Conservation (phyloP, 2,329 filamentous ascomycete genomes). For the Fonsecaea monophora region DNA sequence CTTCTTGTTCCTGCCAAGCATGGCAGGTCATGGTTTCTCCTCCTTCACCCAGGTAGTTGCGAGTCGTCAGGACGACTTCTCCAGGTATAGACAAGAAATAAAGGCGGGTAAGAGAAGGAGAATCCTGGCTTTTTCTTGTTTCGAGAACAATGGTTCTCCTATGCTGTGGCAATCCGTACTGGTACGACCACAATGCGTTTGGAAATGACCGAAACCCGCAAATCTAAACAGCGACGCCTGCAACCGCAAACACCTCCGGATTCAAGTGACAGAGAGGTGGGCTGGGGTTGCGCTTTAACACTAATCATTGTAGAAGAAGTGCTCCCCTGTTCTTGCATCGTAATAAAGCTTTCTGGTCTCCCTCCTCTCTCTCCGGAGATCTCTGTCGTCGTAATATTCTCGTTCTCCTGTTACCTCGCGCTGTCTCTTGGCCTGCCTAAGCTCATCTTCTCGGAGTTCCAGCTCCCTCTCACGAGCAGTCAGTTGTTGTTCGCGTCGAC, state of each 20-base stretch:
- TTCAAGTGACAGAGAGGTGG: background rate
- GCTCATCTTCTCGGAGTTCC: slow-evolving; percentile 20
- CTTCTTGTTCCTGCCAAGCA: background rate
- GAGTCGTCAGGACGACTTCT: background rate
- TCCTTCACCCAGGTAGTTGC: background rate
- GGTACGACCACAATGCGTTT: background rate
- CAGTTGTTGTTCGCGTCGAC: slow-evolving; percentile 17
- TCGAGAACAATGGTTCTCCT: background rate
- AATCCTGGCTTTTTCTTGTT: background rate
- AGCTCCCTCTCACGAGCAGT: slow-evolving; percentile 23
- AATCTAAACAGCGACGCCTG: background rate
- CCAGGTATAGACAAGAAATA: background rate
- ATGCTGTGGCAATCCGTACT: background rate
- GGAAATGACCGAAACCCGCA: background rate
- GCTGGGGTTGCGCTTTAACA: background rate
- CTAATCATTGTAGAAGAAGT: slow-evolving; percentile 18
- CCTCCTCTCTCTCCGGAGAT: slow-evolving; percentile 19
- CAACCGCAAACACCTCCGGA: background rate
- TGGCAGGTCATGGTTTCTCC: background rate
- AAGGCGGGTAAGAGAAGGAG: background rate
- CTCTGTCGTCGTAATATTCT: slow-evolving; percentile 24
- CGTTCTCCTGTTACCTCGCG: slow-evolving; percentile 11
- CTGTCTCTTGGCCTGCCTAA: slow-evolving; percentile 9
- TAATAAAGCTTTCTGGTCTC: slow-evolving; percentile 12
- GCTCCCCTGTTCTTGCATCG: slow-evolving; percentile 13